A percentile compares a stretch with the other conserved stretches of the same genome.
phyloP scores from a whole-genome alignment of 1,139 yeast species.

The Pichia kudriavzevii region DNA sequence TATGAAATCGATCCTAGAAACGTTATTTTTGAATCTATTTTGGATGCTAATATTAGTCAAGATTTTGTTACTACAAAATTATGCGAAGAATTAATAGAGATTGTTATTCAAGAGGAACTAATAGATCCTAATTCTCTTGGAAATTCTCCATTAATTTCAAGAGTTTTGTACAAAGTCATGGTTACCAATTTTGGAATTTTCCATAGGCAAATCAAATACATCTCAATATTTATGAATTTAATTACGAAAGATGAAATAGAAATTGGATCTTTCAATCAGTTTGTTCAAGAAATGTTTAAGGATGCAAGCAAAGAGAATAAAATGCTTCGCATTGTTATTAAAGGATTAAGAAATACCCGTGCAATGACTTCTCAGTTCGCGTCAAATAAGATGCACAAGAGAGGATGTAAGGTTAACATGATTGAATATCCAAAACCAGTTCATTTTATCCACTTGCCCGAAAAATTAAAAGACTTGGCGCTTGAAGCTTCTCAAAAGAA shows the following conservation, averaged over 20 bases:
- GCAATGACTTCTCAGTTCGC: no score
- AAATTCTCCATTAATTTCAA: conserved; percentile 6
- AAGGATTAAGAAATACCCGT: no score
- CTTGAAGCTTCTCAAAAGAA: conserved; percentile 7
- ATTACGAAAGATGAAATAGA: conserved; percentile 7
- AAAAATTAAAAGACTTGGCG: conserved; percentile 21
- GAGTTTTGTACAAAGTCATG: conserved; percentile 14
- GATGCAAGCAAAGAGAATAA: no score
- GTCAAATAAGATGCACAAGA: conserved; percentile 6
- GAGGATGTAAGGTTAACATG: conserved; percentile 6
- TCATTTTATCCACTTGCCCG: conserved; percentile 21
- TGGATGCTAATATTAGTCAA: conserved; percentile 13
- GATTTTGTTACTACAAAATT: no score
- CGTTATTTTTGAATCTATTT: conserved; percentile 18
- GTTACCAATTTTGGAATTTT: conserved; percentile 16
- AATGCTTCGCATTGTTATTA: no score
- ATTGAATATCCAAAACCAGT: conserved; percentile 20
- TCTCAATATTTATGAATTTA: conserved; percentile 18
- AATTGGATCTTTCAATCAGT: conserved; percentile 5
- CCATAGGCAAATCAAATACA: conserved; percentile 15
- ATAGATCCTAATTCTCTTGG: conserved; percentile 10
- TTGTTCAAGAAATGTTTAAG: conserved; percentile 10
- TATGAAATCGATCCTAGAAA: conserved; percentile 12
- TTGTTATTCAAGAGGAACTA: background rate
- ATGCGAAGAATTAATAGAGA: conserved; percentile 4